Conservation (phyloP, 768 basidiomycete genomes). For the Leccinum disarticulatum region DNA sequence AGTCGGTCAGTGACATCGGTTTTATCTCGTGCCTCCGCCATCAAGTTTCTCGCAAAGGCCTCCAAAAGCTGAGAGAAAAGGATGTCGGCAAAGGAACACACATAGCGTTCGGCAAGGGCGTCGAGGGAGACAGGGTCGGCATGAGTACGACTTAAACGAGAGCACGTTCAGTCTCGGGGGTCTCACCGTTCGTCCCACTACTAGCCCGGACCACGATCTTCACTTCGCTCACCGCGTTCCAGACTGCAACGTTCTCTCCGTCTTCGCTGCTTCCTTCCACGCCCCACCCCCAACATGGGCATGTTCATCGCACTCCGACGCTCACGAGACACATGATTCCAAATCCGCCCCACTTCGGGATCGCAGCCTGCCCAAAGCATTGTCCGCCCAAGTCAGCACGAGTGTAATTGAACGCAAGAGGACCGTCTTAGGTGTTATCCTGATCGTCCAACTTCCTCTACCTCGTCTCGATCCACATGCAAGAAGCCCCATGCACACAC, state of each 20-base stretch:
- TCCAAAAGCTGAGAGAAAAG: constrained; percentile 79
- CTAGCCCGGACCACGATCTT: constrained; percentile 18
- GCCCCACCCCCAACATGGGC: neutral
- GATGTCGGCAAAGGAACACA: constrained; percentile 69
- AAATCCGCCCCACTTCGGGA: constrained; percentile 45
- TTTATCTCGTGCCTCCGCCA: constrained; percentile 68
- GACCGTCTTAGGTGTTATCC: constrained; percentile 25
- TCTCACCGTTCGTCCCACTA: constrained; percentile 17
- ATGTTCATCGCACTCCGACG: neutral
- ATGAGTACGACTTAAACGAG: constrained; percentile 45
- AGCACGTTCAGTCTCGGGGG: constrained; percentile 42
- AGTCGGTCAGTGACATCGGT: constrained; percentile 93
- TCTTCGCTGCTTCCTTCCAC: neutral
- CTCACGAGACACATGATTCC: constrained; percentile 5
- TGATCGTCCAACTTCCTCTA: neutral
- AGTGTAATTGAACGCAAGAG: constrained; percentile 23
- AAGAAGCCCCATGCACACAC: constrained; percentile 18
- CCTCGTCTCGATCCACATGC: constrained; percentile 3
- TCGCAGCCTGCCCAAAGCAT: constrained; percentile 31
- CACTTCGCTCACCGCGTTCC: constrained; percentile 21
- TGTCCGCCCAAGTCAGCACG: neutral
- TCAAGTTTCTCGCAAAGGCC: constrained; percentile 71
- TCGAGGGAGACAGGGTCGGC: constrained; percentile 37
- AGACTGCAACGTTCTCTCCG: constrained; percentile 3
- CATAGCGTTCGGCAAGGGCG: constrained; percentile 55